Percentiles rank a stretch among this genome's conserved stretches.
These are phyloP conservation scores for Lactifluus volemus DNA, from an alignment of 768 basidiomycete species.

Conservation along the genomic window DNA sequence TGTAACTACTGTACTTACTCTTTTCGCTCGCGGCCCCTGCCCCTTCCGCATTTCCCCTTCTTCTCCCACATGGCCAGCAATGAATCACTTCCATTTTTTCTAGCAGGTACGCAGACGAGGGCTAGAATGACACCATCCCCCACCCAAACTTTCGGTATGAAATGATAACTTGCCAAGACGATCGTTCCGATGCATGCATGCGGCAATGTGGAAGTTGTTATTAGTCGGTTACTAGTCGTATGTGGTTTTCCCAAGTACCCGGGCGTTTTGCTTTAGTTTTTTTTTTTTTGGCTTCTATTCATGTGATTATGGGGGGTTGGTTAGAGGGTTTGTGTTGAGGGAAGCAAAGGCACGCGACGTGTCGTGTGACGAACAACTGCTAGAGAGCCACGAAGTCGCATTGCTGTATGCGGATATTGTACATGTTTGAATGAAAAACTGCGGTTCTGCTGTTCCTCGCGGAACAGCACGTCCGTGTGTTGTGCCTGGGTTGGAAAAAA, in stretches of 20 bases:
- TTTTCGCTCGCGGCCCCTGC: no score
- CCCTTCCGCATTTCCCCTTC: no score
- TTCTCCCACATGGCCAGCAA: no score
- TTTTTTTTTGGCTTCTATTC: neutral
- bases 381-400: neutral
- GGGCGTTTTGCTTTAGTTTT: no score
- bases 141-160: no score
- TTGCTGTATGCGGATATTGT: neutral
- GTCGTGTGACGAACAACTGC: neutral
- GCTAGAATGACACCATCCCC: no score
- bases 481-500: neutral
- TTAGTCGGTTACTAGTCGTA: neutral
- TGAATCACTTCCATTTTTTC: no score
- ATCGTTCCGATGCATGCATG: neutral
- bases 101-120: no score
- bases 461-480: no score
- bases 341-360: neutral
- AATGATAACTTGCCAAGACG: neutral
- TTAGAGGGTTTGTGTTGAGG: neutral
- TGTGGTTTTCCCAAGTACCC: neutral
- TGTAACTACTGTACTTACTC: no score
- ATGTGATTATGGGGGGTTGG: neutral
- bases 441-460: no score
- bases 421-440: neutral
- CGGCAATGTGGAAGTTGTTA: neutral